phyloP scores from a whole-genome alignment of 345 rosid species.

The Isatis tinctoria region DNA sequence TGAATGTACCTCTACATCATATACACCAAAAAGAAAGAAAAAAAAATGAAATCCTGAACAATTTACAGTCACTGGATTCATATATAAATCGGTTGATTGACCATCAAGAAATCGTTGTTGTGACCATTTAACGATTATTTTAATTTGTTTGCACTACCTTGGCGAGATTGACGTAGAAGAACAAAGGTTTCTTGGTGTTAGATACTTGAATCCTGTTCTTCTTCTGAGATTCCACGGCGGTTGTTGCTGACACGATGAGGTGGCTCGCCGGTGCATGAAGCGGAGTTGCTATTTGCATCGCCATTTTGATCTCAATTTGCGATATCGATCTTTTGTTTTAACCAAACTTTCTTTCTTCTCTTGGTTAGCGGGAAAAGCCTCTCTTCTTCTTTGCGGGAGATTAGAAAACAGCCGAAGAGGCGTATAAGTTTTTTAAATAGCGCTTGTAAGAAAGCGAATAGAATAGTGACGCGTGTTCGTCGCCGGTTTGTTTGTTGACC shows the following conservation, averaged over 20 bases:
- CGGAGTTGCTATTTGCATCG: slow-evolving; percentile 21
- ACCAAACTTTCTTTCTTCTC: not conserved
- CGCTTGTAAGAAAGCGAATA: not conserved
- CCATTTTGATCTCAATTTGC: not conserved
- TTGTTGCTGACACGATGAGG: not conserved
- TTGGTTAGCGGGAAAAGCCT: not conserved
- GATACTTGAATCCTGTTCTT: slow-evolving; percentile 55
- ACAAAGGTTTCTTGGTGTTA: slow-evolving; percentile 52
- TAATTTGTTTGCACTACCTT: slow-evolving; percentile 19
- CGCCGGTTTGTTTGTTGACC: not conserved
- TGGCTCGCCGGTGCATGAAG: not conserved
- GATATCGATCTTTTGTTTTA: not conserved
- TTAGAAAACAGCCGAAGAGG: not conserved
- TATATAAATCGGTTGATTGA: not conserved
- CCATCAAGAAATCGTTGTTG: not conserved
- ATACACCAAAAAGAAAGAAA: not conserved
- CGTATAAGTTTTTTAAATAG: not conserved
- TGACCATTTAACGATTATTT: too few species aligned
- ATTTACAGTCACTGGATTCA: not conserved
- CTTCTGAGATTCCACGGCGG: slow-evolving; percentile 20
- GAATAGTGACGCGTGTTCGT: not conserved
- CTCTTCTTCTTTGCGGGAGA: not conserved
- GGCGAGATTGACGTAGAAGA: slow-evolving; percentile 26
- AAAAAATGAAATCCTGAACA: not conserved
- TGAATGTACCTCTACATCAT: slow-evolving; percentile 70